phyloP scores from a whole-genome alignment of 768 basidiomycete genomes.

The Boletus sp. region DNA sequence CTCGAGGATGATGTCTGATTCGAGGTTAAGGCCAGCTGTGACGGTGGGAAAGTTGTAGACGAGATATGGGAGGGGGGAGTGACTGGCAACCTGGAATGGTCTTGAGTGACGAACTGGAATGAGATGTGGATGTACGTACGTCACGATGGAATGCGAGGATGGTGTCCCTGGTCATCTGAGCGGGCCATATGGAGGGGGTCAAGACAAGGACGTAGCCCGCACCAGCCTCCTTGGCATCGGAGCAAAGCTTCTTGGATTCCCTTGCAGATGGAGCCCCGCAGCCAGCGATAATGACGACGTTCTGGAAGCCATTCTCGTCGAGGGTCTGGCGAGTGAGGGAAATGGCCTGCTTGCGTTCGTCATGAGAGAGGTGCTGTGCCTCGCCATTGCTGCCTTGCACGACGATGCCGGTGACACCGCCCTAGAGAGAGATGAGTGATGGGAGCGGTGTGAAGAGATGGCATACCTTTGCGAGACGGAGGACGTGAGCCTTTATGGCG shows the following conservation, averaged over 20 bases:
- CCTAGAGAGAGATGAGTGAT: slow-evolving; percentile 38
- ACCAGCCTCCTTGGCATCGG: slow-evolving; percentile 78
- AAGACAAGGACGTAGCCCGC: slow-evolving; percentile 75
- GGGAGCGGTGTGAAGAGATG: slow-evolving; percentile 13
- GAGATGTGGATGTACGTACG: slow-evolving; percentile 32
- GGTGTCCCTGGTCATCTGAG: slow-evolving; percentile 59
- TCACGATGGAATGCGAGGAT: slow-evolving; percentile 66
- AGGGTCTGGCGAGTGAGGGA: slow-evolving; percentile 66
- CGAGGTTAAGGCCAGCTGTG: slow-evolving; percentile 79
- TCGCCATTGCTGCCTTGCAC: slow-evolving; percentile 77
- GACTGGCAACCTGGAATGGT: slow-evolving; percentile 56
- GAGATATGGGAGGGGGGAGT: slow-evolving; percentile 67
- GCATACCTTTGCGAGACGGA: slow-evolving; percentile 66
- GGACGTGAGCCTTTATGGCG: slow-evolving; percentile 65
- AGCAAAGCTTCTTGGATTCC: slow-evolving; percentile 68
- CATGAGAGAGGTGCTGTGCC: slow-evolving; percentile 72
- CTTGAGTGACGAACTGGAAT: not conserved
- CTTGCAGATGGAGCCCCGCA: slow-evolving; percentile 80
- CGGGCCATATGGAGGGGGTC: slow-evolving; percentile 71
- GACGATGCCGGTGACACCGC: slow-evolving; percentile 69
- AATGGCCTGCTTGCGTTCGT: slow-evolving; percentile 66
- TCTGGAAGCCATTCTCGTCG: slow-evolving; percentile 65
- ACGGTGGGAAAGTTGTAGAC: slow-evolving; percentile 87
- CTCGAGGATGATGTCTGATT: slow-evolving; percentile 70
- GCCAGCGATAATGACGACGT: slow-evolving; percentile 74